Evolutionary conservation across 192 early-diverging fungal genomes (phyloP).

Genomic region (Coemansia sp.): DNA sequence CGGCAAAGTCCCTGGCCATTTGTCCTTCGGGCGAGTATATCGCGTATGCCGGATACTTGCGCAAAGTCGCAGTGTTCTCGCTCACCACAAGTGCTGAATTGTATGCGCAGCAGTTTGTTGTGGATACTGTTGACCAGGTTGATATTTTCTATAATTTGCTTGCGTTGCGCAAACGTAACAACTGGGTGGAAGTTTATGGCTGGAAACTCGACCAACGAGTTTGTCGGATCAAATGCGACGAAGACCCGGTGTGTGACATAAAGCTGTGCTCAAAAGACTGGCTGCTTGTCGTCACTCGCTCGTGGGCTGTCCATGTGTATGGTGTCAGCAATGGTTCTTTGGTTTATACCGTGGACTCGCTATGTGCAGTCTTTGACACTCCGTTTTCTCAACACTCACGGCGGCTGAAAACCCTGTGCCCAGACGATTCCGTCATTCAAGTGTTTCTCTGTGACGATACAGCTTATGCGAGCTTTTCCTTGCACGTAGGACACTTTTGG

Average conservation of each 20-base stretch:
- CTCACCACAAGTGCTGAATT: neutral
- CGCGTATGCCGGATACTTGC: constrained; percentile 15
- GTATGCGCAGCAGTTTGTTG: constrained; percentile 1
- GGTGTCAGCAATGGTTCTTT: neutral
- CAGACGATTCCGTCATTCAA: neutral
- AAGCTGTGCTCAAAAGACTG: constrained; percentile 10
- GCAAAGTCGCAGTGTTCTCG: constrained; percentile 13
- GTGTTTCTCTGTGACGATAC: constrained; percentile 2
- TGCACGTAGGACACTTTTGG: neutral
- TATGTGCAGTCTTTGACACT: neutral
- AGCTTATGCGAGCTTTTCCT: neutral
- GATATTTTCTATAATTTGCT: constrained; percentile 10
- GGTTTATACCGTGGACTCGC: neutral
- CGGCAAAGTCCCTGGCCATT: constrained; percentile 21
- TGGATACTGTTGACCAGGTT: constrained; percentile 10
- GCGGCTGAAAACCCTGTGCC: neutral
- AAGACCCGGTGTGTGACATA: neutral
- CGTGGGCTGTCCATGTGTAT: constrained; percentile 7
- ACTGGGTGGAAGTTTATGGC: constrained; percentile 3
- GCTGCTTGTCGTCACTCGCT: neutral
- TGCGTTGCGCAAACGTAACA: constrained; percentile 12
- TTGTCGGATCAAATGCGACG: neutral
- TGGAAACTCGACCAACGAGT: constrained; percentile 9
- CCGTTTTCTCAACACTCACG: neutral
- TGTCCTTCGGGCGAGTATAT: constrained; percentile 8